Percentiles rank a stretch among this genome's conserved stretches.
These are phyloP conservation scores for Adansonia madagascariensis DNA, from an alignment of 441 rosid genomes.

Conservation along the genomic window DNA sequence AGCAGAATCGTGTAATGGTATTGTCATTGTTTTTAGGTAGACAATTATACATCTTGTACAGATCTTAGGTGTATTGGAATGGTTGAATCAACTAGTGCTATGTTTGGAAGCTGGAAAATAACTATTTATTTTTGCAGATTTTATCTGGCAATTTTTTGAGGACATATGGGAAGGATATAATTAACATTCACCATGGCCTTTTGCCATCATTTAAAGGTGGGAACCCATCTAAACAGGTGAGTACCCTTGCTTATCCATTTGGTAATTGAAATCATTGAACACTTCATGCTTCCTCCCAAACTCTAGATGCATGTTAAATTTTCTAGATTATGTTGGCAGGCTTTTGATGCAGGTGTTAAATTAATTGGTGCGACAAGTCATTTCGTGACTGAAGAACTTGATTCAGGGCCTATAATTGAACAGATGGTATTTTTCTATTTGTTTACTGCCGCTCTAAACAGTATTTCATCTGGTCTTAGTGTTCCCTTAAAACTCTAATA, in stretches of 20 bases:
- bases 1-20: background rate
- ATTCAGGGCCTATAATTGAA: constrained; percentile 90
- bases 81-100: constrained; percentile 24
- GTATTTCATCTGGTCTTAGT: background rate
- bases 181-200: constrained; percentile 97
- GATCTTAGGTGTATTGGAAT: constrained; percentile 6
- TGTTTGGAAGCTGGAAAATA: background rate
- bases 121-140: constrained; percentile 48
- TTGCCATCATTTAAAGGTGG: constrained; percentile 94
- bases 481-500: background rate
- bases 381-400: constrained; percentile 91
- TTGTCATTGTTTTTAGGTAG: background rate
- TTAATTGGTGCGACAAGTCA: constrained; percentile 93
- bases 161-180: constrained; percentile 81
- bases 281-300: constrained; percentile 23
- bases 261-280: constrained; percentile 8
- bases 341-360: constrained; percentile 96
- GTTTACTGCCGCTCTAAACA: background rate
- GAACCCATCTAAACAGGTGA: constrained; percentile 80
- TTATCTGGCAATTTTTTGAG: constrained; percentile 73
- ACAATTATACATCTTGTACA: background rate
- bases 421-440: constrained; percentile 65
- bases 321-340: constrained; percentile 60
- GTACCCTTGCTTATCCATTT: constrained; percentile 15
- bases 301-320: constrained; percentile 31